phyloP scores from a whole-genome alignment of 345 rosid species.

The Draba incana region DNA sequence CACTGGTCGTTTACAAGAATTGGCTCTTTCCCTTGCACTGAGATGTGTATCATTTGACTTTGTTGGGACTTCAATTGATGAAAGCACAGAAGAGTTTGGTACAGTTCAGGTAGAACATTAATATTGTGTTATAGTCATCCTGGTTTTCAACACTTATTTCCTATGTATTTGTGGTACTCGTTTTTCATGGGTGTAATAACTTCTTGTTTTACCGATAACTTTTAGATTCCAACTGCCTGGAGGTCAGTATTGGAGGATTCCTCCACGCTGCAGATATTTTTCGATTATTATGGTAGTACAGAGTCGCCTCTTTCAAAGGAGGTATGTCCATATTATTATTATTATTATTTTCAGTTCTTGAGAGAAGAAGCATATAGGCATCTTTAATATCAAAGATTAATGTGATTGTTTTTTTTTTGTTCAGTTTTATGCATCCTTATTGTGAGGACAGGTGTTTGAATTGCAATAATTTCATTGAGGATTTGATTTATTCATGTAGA shows the following conservation, averaged over 20 bases:
- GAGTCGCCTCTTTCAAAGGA: conserved; percentile 90
- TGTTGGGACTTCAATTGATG: conserved; percentile 97
- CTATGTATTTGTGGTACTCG: conserved; percentile 11
- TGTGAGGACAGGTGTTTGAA: background rate
- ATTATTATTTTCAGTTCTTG: background rate
- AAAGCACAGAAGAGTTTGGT: conserved; percentile 99
- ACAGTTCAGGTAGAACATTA: conserved; percentile 82
- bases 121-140: conserved; percentile 1
- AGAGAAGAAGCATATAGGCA: conserved; percentile 22
- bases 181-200: conserved; percentile 20
- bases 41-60: conserved; percentile 97
- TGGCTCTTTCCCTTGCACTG: conserved; percentile 94
- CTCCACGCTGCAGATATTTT: conserved; percentile 87
- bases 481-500: conserved; percentile 25
- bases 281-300: conserved; percentile 87
- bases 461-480: conserved; percentile 23
- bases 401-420: background rate
- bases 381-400: conserved; percentile 13
- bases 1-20: conserved; percentile 76
- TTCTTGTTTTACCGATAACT: conserved; percentile 17
- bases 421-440: conserved; percentile 7
- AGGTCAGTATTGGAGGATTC: conserved; percentile 89
- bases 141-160: conserved; percentile 17
- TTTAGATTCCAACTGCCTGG: conserved; percentile 92
- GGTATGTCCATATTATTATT: conserved; percentile 49